Base-by-base conservation (phyloP, 768 basidiomycete genomes). In the Amanita molliuscula region DNA sequence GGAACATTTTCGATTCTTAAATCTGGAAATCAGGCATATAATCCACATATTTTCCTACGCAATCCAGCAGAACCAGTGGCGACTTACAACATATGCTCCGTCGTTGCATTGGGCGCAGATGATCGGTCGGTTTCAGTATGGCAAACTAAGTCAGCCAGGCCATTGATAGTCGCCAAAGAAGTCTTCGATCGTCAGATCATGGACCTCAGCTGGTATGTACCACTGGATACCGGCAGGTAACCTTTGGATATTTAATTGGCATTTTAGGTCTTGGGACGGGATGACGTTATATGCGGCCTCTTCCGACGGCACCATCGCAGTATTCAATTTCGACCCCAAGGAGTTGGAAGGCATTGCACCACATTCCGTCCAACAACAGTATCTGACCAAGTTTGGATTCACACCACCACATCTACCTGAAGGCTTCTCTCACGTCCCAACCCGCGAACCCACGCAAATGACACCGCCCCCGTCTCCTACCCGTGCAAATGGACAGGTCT, bases 101-200 rank as follows among this genome's bases (percentile, higher is more conserved):
- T 95, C 9, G 86, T 92, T 15, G 96, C 96, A 1, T 76, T 99
- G 11, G 93, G 94, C 29, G 91, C 92, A 0, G 92, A 95, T 58
- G 92, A 96, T 61, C 77, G 90, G 53, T 90, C 88, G 5, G 82
- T 99, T 25, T 96, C 93, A 3, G 80, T 99, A 6, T 99, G 96
- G 96, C 83, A 94, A 63, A 98, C 95, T 3, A 92, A 93, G 56
- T 81, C 83, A 0, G 88, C 88, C 2, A 77, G 89, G 31, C 96
- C 96, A 1, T 69, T 97, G 15, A 88, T 96, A 42, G 95, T 98
- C 2, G 82, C 93, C 0, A 85, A 89, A 59, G 92, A 98, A 54
- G 86, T 94, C 0, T 97, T 98, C 55, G 93, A 94, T 48, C 70
- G 94, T 52, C 89, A 94, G 57, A 89, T 97, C 43, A 84, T 97